Conservation (phyloP, 768 basidiomycete species). For the Polyporus arcularius region DNA sequence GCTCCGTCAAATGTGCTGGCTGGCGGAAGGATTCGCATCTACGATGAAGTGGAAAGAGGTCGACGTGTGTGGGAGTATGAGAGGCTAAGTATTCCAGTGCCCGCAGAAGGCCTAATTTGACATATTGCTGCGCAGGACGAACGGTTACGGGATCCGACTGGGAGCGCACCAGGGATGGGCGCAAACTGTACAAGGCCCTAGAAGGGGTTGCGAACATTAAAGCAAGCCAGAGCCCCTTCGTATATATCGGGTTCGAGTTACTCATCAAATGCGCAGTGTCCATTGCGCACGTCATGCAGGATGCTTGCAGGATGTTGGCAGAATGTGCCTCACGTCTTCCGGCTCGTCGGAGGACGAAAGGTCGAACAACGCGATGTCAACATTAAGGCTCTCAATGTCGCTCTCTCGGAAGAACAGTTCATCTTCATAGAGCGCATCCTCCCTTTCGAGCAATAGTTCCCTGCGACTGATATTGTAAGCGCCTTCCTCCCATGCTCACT, state of each 20-base stretch:
- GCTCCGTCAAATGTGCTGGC: conserved; percentile 27
- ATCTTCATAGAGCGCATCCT: conserved; percentile 42
- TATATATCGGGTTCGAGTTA: background rate
- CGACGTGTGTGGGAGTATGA: conserved; percentile 26
- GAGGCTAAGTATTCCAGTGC: background rate
- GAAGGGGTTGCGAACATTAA: conserved; percentile 46
- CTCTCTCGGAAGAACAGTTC: conserved; percentile 46
- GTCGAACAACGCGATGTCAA: conserved; percentile 52
- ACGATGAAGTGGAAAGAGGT: conserved; percentile 26
- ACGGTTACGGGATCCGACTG: conserved; percentile 31
- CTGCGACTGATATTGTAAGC: conserved; percentile 26
- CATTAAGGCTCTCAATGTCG: conserved; percentile 48
- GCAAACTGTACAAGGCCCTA: conserved; percentile 42
- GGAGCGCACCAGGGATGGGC: conserved; percentile 48
- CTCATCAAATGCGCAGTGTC: conserved; percentile 33
- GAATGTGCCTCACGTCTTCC: conserved; percentile 44
- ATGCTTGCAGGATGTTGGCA: too few species aligned
- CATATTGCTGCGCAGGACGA: background rate
- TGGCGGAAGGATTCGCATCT: conserved; percentile 22
- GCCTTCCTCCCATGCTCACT: too few species aligned
- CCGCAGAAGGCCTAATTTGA: too few species aligned
- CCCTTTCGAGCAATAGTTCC: conserved; percentile 51
- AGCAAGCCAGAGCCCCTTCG: background rate
- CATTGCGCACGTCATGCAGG: conserved; percentile 53
- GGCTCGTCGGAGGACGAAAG: conserved; percentile 50